Percentiles rank a stretch among this genome's conserved stretches.
Conservation (phyloP, 2,329 filamentous ascomycete genomes). For the Talaromyces sp. region DNA sequence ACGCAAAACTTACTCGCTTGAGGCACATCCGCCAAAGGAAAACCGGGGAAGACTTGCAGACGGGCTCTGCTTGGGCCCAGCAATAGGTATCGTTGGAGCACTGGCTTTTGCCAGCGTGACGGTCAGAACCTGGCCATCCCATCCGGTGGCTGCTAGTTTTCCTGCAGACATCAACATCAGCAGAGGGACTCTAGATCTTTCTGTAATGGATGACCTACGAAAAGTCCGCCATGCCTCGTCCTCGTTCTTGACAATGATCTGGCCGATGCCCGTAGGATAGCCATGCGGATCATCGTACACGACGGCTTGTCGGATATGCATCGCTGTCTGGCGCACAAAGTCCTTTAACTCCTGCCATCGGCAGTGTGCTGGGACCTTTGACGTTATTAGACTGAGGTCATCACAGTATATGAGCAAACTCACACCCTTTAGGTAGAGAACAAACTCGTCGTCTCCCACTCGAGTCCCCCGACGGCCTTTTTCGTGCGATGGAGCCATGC, state of each 20-base stretch:
- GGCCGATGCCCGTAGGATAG: slow-evolving; percentile 36
- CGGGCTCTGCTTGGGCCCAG: slow-evolving; percentile 32
- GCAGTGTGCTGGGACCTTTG: slow-evolving; percentile 36
- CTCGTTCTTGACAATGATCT: slow-evolving; percentile 41
- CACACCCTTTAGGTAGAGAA: slow-evolving; percentile 40
- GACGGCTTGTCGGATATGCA: slow-evolving; percentile 39
- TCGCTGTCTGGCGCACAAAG: slow-evolving; percentile 37
- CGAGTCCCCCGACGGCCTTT: slow-evolving; percentile 27
- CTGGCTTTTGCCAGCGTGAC: slow-evolving; percentile 36
- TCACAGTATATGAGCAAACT: slow-evolving; percentile 15
- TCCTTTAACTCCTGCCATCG: slow-evolving; percentile 42
- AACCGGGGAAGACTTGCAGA: neutral
- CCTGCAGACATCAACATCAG: slow-evolving; percentile 18
- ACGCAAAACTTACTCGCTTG: no score
- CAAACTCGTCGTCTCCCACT: slow-evolving; percentile 37
- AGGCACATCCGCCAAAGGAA: neutral
- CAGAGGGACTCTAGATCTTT: neutral
- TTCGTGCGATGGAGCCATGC: slow-evolving; percentile 20
- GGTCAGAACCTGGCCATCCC: slow-evolving; percentile 38
- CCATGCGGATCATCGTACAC: slow-evolving; percentile 40
- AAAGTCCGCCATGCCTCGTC: slow-evolving; percentile 41
- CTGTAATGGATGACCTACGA: slow-evolving; percentile 21
- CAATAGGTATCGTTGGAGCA: slow-evolving; percentile 35
- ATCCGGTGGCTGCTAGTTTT: slow-evolving; percentile 35
- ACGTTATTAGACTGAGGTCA: neutral